These are phyloP conservation scores for Bondarzewia mesenterica DNA, from an alignment of 1,284 basidiomycete genomes.

Conservation along the genomic window DNA sequence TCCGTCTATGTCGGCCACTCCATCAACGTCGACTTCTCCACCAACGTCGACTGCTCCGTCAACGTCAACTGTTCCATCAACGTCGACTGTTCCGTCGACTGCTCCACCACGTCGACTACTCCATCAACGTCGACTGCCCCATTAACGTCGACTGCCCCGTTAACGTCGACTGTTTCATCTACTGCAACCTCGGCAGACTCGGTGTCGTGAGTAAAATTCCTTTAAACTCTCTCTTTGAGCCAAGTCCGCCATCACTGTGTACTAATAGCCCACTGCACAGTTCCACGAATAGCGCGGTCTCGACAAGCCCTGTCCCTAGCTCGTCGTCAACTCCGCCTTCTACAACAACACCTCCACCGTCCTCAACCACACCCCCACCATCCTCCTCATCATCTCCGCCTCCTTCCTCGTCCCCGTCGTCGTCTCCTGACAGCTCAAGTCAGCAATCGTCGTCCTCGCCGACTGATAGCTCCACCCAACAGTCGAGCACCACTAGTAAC, in stretches of 20 bases:
- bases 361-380: constrained; percentile 11
- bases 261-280: no score
- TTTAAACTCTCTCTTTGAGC: no score
- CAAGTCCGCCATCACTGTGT: no score
- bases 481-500: constrained; percentile 6
- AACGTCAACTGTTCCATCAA: constrained; percentile 6
- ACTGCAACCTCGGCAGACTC: constrained; percentile 8
- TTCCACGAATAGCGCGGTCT: background rate
- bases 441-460: constrained; percentile 12
- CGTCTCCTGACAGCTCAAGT: no score
- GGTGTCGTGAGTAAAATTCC: no score
- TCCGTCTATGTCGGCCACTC: constrained; percentile 3
- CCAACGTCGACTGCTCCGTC: constrained; percentile 7
- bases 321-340: constrained; percentile 1
- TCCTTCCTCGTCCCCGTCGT: no score
- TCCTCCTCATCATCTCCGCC: no score
- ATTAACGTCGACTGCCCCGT: background rate
- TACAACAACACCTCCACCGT: constrained; percentile 4
- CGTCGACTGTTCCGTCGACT: constrained; percentile 7
- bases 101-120: constrained; percentile 5
- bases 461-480: constrained; percentile 9
- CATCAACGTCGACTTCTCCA: constrained; percentile 16
- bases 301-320: background rate
- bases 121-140: constrained; percentile 3
- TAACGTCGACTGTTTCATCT: constrained; percentile 8